Evolutionary conservation across 2,329 filamentous ascomycete genomes (phyloP).

Genomic region (Microsporum audouinii): DNA sequence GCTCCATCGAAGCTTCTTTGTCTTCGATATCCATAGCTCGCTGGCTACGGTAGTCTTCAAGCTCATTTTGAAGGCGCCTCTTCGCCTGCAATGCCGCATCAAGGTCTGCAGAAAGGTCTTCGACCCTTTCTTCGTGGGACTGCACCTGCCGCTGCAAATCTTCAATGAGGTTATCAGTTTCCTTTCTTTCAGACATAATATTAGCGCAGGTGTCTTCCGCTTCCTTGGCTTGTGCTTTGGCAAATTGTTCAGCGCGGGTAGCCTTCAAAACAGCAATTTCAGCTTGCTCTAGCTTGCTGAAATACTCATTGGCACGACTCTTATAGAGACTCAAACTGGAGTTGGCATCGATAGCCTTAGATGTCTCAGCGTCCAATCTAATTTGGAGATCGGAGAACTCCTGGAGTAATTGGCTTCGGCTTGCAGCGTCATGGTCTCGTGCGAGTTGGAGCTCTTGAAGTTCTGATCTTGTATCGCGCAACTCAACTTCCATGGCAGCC

Average conservation of each 20-base stretch:
- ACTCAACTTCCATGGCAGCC: constrained; percentile 67
- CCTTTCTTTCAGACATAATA: constrained; percentile 83
- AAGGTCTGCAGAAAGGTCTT: constrained; percentile 83
- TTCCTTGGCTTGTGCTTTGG: constrained; percentile 77
- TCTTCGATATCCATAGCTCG: constrained; percentile 94
- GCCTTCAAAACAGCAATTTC: constrained; percentile 93
- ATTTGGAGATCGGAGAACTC: constrained; percentile 93
- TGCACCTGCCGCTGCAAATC: constrained; percentile 85
- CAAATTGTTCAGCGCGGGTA: constrained; percentile 82
- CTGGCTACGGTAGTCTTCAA: constrained; percentile 93
- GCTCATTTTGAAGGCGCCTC: constrained; percentile 88
- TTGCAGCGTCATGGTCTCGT: constrained; percentile 77
- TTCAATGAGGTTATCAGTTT: constrained; percentile 77
- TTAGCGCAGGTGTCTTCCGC: constrained; percentile 82
- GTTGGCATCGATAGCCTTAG: constrained; percentile 69
- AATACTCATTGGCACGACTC: constrained; percentile 86
- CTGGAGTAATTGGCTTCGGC: constrained; percentile 74
- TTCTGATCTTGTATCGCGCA: constrained; percentile 73
- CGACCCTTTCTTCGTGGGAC: constrained; percentile 77
- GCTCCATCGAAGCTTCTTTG: constrained; percentile 90
- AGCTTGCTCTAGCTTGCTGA: constrained; percentile 90
- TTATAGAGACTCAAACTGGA: constrained; percentile 84
- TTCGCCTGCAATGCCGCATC: constrained; percentile 77
- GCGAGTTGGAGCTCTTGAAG: constrained; percentile 66
- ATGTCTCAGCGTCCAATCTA: constrained; percentile 76